These are phyloP conservation scores for Microcyclospora tardicrescens DNA, from an alignment of 2,329 filamentous ascomycete species.

Conservation along the genomic window DNA sequence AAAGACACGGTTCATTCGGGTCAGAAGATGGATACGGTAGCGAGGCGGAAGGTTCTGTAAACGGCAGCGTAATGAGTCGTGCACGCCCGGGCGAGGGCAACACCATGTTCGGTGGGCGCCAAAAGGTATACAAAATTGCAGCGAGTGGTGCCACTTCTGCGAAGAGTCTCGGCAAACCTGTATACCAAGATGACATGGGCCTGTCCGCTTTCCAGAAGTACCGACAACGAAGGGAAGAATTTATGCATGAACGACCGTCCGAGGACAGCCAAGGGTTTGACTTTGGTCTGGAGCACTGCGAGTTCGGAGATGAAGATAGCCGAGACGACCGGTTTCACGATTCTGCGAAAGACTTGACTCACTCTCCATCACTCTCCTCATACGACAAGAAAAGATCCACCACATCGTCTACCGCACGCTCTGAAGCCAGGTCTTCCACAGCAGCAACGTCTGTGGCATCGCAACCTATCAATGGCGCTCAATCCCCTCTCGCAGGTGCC, in stretches of 20 bases:
- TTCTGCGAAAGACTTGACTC: conserved; percentile 25
- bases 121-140: conserved; percentile 86
- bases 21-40: conserved; percentile 46
- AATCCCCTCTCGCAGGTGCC: conserved; percentile 21
- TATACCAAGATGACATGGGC: conserved; percentile 81
- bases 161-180: conserved; percentile 49
- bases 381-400: conserved; percentile 72
- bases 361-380: conserved; percentile 45
- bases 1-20: conserved; percentile 51
- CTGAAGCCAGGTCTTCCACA: conserved; percentile 62
- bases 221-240: conserved; percentile 42
- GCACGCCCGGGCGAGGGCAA: conserved; percentile 79
- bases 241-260: conserved; percentile 27
- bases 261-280: conserved; percentile 21
- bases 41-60: conserved; percentile 50
- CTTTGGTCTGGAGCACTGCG: conserved; percentile 21
- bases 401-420: conserved; percentile 63
- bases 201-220: conserved; percentile 73
- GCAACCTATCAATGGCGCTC: conserved; percentile 36
- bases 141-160: conserved; percentile 27
- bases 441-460: conserved; percentile 82
- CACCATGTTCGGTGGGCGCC: conserved; percentile 82
- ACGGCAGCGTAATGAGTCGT: conserved; percentile 68
- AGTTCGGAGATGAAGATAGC: conserved; percentile 26
- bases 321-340: conserved; percentile 38